Evolutionary conservation across 345 rosid genomes (phyloP).

Genomic region (Combretum micranthum): DNA sequence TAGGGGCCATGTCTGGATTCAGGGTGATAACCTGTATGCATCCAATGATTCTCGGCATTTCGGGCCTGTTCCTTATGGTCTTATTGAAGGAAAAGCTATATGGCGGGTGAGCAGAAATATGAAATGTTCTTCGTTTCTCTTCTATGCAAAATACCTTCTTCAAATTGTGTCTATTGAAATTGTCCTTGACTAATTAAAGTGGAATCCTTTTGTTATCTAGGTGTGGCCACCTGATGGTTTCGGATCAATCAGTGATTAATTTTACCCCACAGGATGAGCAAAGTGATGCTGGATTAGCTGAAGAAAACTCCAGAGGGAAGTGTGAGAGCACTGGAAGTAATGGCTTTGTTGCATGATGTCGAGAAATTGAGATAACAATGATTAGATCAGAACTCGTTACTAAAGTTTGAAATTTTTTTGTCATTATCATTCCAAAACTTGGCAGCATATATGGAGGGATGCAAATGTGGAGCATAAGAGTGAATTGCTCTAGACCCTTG

Average conservation of each 20-base stretch:
- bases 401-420: no score
- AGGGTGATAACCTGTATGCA: conserved; percentile 75
- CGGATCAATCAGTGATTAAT: conserved; percentile 34
- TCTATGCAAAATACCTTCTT: background rate
- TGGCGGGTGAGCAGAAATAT: conserved; percentile 38
- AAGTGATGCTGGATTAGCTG: no score
- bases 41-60: conserved; percentile 68
- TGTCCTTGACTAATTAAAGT: background rate
- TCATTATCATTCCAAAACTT: no score
- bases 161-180: background rate
- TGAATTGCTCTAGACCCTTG: no score
- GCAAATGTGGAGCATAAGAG: no score
- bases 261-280: no score
- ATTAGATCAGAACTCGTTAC: no score
- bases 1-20: conserved; percentile 86
- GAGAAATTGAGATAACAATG: no score
- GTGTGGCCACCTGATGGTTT: conserved; percentile 65
- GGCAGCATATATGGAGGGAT: no score
- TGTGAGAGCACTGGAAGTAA: no score
- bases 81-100: conserved; percentile 68
- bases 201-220: conserved; percentile 17
- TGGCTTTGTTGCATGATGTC: no score
- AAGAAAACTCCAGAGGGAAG: no score
- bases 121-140: background rate
- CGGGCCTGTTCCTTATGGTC: conserved; percentile 76